phyloP scores from a whole-genome alignment of 352 stramenopile species.

The Globisporangium sylvaticum region DNA sequence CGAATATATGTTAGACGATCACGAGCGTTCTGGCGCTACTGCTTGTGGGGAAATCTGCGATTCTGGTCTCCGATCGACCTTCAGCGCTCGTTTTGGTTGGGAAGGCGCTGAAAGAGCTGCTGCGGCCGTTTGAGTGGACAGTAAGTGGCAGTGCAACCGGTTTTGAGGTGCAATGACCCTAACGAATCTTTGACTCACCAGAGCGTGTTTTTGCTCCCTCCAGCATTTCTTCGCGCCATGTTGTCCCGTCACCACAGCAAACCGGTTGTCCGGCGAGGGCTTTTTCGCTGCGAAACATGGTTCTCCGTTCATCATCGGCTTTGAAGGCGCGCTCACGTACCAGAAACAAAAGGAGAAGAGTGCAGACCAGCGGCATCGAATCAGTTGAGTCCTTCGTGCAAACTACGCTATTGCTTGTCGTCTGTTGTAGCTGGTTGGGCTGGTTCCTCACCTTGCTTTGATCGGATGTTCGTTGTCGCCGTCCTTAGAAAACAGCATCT shows the following conservation, averaged over 20 bases:
- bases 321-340: constrained; percentile 41
- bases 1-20: constrained; percentile 32
- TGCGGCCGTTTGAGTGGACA: constrained; percentile 56
- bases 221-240: constrained; percentile 58
- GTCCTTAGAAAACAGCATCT: constrained; percentile 54
- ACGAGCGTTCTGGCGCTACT: constrained; percentile 39
- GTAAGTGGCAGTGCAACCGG: constrained; percentile 19
- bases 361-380: constrained; percentile 50
- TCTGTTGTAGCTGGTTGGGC: neutral
- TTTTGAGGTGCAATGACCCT: neutral
- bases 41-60: constrained; percentile 47
- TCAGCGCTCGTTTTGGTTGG: constrained; percentile 34
- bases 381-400: constrained; percentile 28
- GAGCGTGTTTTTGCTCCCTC: neutral
- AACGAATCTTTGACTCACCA: neutral
- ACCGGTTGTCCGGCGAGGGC: constrained; percentile 25
- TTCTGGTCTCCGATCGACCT: constrained; percentile 48
- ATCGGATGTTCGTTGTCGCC: neutral
- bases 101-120: constrained; percentile 33
- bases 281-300: constrained; percentile 28
- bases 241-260: constrained; percentile 37
- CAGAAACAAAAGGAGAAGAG: constrained; percentile 44
- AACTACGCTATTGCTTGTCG: neutral
- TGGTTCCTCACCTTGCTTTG: neutral
- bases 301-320: constrained; percentile 48